Evolutionary conservation across 2,329 filamentous ascomycete genomes (phyloP), one percentile per base, ranked within the genome.

Genomic region (Penicillium sp.): DNA sequence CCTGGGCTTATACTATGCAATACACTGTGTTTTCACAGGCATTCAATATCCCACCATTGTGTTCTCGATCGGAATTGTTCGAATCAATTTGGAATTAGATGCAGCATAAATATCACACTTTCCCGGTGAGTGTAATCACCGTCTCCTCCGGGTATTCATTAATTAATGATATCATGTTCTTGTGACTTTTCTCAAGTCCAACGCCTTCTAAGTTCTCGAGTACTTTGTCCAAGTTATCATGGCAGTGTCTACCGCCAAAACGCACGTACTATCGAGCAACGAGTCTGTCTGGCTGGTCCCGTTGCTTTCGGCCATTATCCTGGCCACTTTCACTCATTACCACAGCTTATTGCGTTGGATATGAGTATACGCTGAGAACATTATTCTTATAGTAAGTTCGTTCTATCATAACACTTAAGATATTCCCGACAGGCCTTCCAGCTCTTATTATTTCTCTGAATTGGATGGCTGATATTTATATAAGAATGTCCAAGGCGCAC

Each of bases 81-180:
- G n/a, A n/a, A n/a, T n/a, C n/a, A n/a, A n/a, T n/a, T n/a, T n/a
- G n/a, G n/a, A n/a, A n/a, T n/a, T n/a, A n/a, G 12, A 40, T 40
- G 36, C 36, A 40, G n/a, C 36, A 40, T 26, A 40, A 26, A 24
- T 40, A 40, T 17, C 36, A 21, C 13, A 40, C 36, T 26, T 40
- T 40, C 9, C 36, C 24, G n/a, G 36, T 40, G 7, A 40, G 36
- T 26, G 15, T 24, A n/a, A n/a, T n/a, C n/a, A n/a, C n/a, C n/a
- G n/a, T n/a, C n/a, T n/a, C n/a, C n/a, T n/a, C n/a, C n/a, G 23
- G 20, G 9, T 39, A 7, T 2, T 39, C n/a, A 10, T 39, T 23
- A 24, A 21, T 17, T 7, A 9, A 15, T 15, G 15, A 7, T 5
- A 36, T 6, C 20, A 40, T 20, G 36, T 40, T 2, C 21, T 40